Evolutionary conservation across 352 stramenopile genomes (phyloP).

Genomic region (Globisporangium barbulae): DNA sequence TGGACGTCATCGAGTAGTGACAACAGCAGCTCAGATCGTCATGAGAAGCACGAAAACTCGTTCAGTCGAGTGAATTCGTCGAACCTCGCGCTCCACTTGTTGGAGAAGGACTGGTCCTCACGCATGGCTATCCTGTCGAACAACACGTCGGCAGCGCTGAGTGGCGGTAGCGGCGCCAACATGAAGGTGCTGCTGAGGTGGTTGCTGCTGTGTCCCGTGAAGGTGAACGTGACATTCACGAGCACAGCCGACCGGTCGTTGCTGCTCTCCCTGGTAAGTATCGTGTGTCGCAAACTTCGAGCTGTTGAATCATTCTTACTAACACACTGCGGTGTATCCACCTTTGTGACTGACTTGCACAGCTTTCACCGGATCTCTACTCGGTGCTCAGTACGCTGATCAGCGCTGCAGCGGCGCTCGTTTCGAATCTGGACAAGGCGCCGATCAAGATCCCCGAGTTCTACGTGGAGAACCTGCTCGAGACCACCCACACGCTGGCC

Average conservation of each 20-base stretch:
- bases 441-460: constrained; percentile 89
- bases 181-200: constrained; percentile 76
- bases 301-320: background rate
- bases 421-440: constrained; percentile 85
- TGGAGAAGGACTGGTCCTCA: constrained; percentile 60
- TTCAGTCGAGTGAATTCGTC: constrained; percentile 15
- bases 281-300: background rate
- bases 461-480: constrained; percentile 86
- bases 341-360: background rate
- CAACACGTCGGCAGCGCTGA: constrained; percentile 25
- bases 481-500: constrained; percentile 78
- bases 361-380: constrained; percentile 81
- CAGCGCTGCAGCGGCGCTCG: constrained; percentile 68
- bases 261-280: constrained; percentile 66
- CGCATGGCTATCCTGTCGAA: constrained; percentile 35
- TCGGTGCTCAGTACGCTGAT: constrained; percentile 77
- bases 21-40: constrained; percentile 19
- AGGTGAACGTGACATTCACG: constrained; percentile 86
- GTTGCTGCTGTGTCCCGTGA: constrained; percentile 81
- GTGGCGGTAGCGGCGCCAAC: constrained; percentile 39
- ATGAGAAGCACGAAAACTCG: constrained; percentile 11
- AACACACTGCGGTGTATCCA: constrained; percentile 10
- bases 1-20: constrained; percentile 34
- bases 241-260: constrained; percentile 81
- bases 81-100: constrained; percentile 46